phyloP scores from a whole-genome alignment of 1,139 yeast species.

The Debaryomyces psychrophilus region DNA sequence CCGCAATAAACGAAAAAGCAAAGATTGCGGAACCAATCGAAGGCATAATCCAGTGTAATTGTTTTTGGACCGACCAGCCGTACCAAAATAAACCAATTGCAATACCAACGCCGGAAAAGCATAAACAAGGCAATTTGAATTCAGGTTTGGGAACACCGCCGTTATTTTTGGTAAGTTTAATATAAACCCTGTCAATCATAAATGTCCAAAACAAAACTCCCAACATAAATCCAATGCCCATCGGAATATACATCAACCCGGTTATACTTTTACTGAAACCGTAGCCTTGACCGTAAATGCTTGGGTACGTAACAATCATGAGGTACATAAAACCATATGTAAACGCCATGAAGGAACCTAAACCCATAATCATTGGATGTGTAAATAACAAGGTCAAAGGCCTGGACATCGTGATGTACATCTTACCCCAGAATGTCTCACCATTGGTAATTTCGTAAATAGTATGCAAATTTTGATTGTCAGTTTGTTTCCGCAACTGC shows the following conservation, averaged over 20 bases:
- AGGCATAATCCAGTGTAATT: slow-evolving; percentile 52
- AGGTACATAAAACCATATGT: slow-evolving; percentile 52
- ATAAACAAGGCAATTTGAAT: slow-evolving; percentile 45
- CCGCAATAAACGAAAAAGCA: slow-evolving; percentile 49
- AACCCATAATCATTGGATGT: slow-evolving; percentile 50
- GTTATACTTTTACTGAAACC: slow-evolving; percentile 38
- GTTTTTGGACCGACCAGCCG: slow-evolving; percentile 49
- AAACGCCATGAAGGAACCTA: slow-evolving; percentile 51
- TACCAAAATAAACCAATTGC: slow-evolving; percentile 50
- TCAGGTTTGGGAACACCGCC: slow-evolving; percentile 47
- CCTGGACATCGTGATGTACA: slow-evolving; percentile 39
- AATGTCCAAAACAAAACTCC: slow-evolving; percentile 47
- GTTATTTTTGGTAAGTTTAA: slow-evolving; percentile 31
- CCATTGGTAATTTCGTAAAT: slow-evolving; percentile 46
- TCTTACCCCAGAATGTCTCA: slow-evolving; percentile 32
- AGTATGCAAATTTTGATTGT: slow-evolving; percentile 44
- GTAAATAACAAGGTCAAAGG: slow-evolving; percentile 44
- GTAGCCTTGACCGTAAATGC: slow-evolving; percentile 36
- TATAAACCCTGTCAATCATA: slow-evolving; percentile 35
- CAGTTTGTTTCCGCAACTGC: slow-evolving; percentile 36
- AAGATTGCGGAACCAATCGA: slow-evolving; percentile 47
- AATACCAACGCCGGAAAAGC: slow-evolving; percentile 38
- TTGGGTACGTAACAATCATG: slow-evolving; percentile 49
- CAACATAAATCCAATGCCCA: slow-evolving; percentile 47
- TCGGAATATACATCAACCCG: slow-evolving; percentile 49